Evolutionary conservation across 2,329 filamentous ascomycete genomes (phyloP).

Genomic region (Fusarium scirpi): DNA sequence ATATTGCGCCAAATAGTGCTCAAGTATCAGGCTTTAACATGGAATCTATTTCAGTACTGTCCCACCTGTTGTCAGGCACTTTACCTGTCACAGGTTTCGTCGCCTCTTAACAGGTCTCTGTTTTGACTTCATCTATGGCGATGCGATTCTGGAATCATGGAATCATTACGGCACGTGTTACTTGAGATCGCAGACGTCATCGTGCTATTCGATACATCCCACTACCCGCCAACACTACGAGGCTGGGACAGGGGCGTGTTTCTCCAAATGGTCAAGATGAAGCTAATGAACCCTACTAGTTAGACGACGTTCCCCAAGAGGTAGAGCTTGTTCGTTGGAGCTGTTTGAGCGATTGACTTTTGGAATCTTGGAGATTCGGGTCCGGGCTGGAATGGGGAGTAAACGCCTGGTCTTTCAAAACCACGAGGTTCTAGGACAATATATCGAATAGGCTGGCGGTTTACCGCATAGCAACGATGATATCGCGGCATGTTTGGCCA

Average conservation of each 20-base stretch:
- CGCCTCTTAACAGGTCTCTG: neutral
- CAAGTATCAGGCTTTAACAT: neutral
- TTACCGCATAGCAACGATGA: neutral
- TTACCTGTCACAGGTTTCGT: neutral
- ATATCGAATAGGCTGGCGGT: neutral
- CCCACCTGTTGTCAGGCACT: neutral
- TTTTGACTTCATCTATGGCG: neutral
- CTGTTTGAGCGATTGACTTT: slow-evolving; percentile 22
- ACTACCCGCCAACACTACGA: neutral
- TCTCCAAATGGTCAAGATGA: neutral
- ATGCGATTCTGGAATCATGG: neutral
- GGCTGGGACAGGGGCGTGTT: slow-evolving; percentile 9
- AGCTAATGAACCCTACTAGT: slow-evolving; percentile 8
- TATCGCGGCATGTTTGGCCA: neutral
- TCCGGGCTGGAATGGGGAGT: neutral
- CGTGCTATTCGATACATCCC: neutral
- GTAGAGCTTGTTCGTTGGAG: slow-evolving; percentile 1
- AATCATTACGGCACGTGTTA: slow-evolving; percentile 10
- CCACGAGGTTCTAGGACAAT: neutral
- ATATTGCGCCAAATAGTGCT: neutral
- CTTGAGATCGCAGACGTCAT: slow-evolving; percentile 20
- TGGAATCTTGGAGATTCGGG: neutral
- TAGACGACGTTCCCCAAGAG: neutral
- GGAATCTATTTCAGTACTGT: neutral
- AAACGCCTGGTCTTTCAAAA: neutral